Evolutionary conservation across 257 asterid species (phyloP).

Genomic region (Capsicum rhomboideum): DNA sequence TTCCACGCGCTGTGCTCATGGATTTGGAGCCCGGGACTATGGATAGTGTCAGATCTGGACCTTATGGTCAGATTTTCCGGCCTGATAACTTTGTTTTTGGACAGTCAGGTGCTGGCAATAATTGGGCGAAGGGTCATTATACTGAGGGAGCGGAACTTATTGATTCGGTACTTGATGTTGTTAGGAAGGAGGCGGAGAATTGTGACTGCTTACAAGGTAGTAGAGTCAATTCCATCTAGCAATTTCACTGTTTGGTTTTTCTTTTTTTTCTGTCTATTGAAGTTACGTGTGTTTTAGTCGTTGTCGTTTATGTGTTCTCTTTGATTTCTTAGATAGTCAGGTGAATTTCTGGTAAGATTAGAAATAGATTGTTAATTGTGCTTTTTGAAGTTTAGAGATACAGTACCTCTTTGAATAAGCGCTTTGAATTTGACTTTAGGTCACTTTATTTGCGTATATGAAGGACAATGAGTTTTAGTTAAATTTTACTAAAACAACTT

Average conservation of each 20-base stretch:
- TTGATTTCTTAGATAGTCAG: background rate
- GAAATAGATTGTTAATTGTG: background rate
- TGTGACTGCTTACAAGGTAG: slow-evolving; percentile 3
- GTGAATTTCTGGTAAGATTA: background rate
- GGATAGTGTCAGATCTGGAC: slow-evolving; percentile 9
- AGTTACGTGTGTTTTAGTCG: background rate
- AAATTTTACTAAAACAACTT: background rate
- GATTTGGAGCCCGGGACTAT: slow-evolving; percentile 9
- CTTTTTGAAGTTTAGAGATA: background rate
- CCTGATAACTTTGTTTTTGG: slow-evolving; percentile 3
- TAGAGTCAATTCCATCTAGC: background rate
- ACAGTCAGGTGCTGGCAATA: slow-evolving; percentile 1
- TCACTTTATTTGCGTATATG: background rate
- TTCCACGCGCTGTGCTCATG: slow-evolving; percentile 5
- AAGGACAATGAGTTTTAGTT: background rate
- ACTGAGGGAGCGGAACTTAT: slow-evolving; percentile 5
- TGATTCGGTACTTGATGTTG: slow-evolving; percentile 1
- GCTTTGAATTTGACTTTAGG: background rate
- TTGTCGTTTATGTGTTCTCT: background rate
- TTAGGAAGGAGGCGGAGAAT: background rate
- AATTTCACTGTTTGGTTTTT: background rate
- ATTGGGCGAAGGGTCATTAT: slow-evolving; percentile 1
- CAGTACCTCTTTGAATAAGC: background rate
- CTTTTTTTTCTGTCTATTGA: background rate
- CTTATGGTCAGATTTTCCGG: background rate